Evolutionary conservation across 2,329 filamentous ascomycete species (phyloP), one percentile per base, ranked within the genome.

Genomic region (Colletotrichum karsti): DNA sequence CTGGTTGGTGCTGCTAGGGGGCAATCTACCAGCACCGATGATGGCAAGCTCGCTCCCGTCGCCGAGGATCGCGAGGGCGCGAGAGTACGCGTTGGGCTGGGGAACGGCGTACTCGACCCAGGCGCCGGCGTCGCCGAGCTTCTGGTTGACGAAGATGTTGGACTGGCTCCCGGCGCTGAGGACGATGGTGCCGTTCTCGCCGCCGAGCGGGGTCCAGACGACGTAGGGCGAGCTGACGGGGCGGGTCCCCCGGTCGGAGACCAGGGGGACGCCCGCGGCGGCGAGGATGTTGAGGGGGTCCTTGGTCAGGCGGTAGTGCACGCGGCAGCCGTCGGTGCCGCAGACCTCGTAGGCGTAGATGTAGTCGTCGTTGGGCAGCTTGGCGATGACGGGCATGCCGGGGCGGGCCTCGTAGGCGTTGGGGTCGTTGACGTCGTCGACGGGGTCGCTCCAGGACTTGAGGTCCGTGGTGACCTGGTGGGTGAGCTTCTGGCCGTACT

Each of bases 331-430:
- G 67, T 77, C 76, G 26, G 72, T 85, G 18, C 77, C 85, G 57
- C 87, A 87, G 69, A 87, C 88, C 75, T 92, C 90, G 77, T 91
- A 91, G 10, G 85, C 84, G 80, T 89, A 87, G 73, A 93, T 86
- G 77, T 85, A 92, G 72, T 87, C 79, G 59, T 84, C 86, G 71
- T 87, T 86, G 37, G 71, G 89, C 81, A 93, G 83, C 73, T 83
- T 73, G 3, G 85, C 82, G 7, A 93, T 82, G 2, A 85, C 87
- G 2, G 91, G 86, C 91, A 93, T 93, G 57, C 91, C 91, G 0
- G 91, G 91, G 2, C 91, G 87, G 63, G 84, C 88, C 3, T 84
- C 86, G 76, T 91, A 91, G 60, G 33, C 42, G 37, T 82, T 84
- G 24, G 83, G 78, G 71, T 91, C 90, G 20, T 85, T 81, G 42